Conservation (phyloP, 176 grass and related monocot species). For the Lolium rigidum region DNA sequence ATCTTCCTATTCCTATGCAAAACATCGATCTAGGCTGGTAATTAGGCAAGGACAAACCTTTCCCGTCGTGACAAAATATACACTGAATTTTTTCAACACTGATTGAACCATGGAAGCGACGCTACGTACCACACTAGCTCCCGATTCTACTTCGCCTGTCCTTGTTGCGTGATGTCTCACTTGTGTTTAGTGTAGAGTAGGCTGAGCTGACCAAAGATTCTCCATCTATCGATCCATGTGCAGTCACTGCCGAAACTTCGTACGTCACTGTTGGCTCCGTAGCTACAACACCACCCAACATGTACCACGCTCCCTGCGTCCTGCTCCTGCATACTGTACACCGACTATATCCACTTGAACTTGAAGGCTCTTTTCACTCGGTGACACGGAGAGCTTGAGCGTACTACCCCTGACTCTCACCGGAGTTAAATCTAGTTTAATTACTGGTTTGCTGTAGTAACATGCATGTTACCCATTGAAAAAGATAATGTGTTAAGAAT, state of each 20-base stretch:
- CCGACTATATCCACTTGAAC: too few species aligned
- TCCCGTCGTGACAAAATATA: neutral
- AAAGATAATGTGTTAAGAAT: too few species aligned
- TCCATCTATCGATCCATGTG: neutral
- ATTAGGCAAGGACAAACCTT: neutral
- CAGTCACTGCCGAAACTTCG: slow-evolving; percentile 22
- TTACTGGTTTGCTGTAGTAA: too few species aligned
- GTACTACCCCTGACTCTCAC: too few species aligned
- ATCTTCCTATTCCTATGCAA: neutral
- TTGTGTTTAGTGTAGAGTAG: neutral
- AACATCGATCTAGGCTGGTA: neutral
- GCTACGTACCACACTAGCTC: neutral
- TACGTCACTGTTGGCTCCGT: slow-evolving; percentile 1
- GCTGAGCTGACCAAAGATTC: slow-evolving; percentile 25
- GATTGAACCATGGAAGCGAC: neutral
- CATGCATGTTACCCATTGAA: too few species aligned
- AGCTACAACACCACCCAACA: neutral
- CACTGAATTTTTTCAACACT: neutral
- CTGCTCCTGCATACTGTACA: neutral
- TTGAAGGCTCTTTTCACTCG: too few species aligned
- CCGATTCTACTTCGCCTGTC: neutral
- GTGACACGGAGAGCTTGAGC: too few species aligned
- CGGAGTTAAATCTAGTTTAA: too few species aligned
- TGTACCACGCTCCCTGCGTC: neutral
- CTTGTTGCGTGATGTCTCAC: neutral